Evolutionary conservation across 345 rosid species (phyloP).

Genomic region (Turnera subulata): DNA sequence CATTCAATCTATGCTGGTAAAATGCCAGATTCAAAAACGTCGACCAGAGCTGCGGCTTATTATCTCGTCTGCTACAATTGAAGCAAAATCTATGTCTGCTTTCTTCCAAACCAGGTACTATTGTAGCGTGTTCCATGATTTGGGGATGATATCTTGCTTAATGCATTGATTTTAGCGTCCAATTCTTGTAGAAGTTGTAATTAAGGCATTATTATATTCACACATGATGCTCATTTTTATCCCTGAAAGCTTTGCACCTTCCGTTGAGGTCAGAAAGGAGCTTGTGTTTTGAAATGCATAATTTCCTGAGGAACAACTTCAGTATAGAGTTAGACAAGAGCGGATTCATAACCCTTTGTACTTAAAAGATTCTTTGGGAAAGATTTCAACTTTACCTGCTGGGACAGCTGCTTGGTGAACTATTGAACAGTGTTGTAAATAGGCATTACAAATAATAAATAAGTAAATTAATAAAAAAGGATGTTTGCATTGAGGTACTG

Average conservation of each 20-base stretch:
- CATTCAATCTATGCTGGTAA: constrained; percentile 9
- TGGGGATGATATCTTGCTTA: constrained; percentile 2
- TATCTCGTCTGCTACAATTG: constrained; percentile 95
- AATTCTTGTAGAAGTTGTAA: background rate
- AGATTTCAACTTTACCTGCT: no score
- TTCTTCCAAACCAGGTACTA: constrained; percentile 73
- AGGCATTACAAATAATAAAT: no score
- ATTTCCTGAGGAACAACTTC: no score
- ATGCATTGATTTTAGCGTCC: background rate
- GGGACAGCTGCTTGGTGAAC: background rate
- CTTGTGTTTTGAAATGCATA: no score
- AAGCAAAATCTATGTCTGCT: constrained; percentile 76
- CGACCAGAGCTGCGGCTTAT: constrained; percentile 88
- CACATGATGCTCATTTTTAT: no score
- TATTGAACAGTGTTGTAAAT: background rate
- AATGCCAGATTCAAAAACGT: constrained; percentile 68
- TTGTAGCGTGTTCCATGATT: constrained; percentile 5
- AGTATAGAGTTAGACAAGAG: no score
- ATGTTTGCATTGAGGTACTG: background rate
- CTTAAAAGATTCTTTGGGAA: no score
- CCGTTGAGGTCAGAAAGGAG: no score
- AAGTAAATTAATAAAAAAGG: no score
- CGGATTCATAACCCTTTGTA: no score
- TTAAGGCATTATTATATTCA: background rate
- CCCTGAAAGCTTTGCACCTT: no score